Evolutionary conservation across 176 grass and related monocot genomes (phyloP).

Genomic region (Avena sativa): DNA sequence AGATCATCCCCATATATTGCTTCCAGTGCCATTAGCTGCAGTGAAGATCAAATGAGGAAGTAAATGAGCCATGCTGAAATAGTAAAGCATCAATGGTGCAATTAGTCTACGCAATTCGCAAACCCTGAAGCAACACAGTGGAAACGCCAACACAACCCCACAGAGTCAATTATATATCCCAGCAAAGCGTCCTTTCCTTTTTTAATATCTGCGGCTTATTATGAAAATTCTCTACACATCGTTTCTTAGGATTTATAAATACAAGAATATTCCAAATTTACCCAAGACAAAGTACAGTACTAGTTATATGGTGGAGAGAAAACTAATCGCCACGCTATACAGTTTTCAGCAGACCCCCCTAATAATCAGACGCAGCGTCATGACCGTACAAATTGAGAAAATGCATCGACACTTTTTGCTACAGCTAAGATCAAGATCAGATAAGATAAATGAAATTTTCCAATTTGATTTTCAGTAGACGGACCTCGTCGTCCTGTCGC

Average conservation of each 20-base stretch:
- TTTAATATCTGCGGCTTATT: background rate
- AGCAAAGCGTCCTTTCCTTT: background rate
- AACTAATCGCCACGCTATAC: background rate
- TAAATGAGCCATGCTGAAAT: background rate
- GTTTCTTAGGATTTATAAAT: background rate
- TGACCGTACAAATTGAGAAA: background rate
- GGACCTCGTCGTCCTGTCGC: constrained; percentile 46
- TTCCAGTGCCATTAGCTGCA: constrained; percentile 56
- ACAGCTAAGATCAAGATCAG: background rate
- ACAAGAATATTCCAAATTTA: background rate
- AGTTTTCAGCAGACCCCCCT: background rate
- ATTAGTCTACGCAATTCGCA: background rate
- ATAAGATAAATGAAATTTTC: background rate
- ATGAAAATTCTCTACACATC: background rate
- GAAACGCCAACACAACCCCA: background rate
- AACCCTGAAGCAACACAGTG: background rate
- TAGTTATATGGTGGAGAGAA: background rate
- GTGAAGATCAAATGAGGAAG: background rate
- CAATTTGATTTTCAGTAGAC: background rate
- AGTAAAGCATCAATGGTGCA: background rate
- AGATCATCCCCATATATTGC: constrained; percentile 64
- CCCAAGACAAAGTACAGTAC: background rate
- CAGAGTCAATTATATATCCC: background rate
- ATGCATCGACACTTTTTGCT: background rate
- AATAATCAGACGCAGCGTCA: background rate